phyloP scores from a whole-genome alignment of 2,329 filamentous ascomycete species.

The Dactylella cylindrospora region DNA sequence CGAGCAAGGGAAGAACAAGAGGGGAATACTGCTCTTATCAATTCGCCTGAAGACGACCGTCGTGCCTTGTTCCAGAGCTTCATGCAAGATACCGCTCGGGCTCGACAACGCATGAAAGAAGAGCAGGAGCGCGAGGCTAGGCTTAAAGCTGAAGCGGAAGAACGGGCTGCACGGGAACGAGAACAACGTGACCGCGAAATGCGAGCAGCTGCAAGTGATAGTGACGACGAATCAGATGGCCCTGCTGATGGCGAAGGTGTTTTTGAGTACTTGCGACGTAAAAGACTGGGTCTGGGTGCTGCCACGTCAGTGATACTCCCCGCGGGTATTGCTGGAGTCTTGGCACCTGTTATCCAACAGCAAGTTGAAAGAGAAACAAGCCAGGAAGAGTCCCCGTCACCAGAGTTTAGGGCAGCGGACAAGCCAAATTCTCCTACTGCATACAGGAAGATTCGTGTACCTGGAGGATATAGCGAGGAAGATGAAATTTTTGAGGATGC shows the following conservation, averaged over 20 bases:
- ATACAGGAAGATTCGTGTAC: conserved; percentile 20
- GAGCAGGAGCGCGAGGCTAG: conserved; percentile 11
- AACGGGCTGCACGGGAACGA: conserved; percentile 6
- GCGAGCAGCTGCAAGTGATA: conserved; percentile 19
- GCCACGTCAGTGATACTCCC: conserved; percentile 42
- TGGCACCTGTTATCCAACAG: conserved; percentile 18
- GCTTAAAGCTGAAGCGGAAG: conserved; percentile 17
- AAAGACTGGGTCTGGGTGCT: conserved; percentile 14
- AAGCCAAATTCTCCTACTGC: conserved; percentile 16
- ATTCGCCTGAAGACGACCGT: conserved; percentile 32
- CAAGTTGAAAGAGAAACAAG: conserved; percentile 1
- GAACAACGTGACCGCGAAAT: conserved; percentile 17
- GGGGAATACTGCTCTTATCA: conserved; percentile 13
- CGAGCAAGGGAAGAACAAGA: conserved; percentile 35
- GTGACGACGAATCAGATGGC: conserved; percentile 26
- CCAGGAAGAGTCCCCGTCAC: conserved; percentile 8
- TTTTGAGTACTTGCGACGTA: conserved; percentile 32
- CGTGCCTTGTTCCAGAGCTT: conserved; percentile 33
- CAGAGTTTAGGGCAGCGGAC: conserved; percentile 18
- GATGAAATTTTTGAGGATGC: conserved; percentile 13
- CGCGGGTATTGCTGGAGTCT: conserved; percentile 14
- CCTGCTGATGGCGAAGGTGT: conserved; percentile 34
- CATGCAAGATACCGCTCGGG: conserved; percentile 32
- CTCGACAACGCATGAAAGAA: conserved; percentile 38
- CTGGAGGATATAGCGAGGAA: conserved; percentile 27